phyloP scores from a whole-genome alignment of 139 green algal genomes.

The Chlamydomonas asymmetrica region DNA sequence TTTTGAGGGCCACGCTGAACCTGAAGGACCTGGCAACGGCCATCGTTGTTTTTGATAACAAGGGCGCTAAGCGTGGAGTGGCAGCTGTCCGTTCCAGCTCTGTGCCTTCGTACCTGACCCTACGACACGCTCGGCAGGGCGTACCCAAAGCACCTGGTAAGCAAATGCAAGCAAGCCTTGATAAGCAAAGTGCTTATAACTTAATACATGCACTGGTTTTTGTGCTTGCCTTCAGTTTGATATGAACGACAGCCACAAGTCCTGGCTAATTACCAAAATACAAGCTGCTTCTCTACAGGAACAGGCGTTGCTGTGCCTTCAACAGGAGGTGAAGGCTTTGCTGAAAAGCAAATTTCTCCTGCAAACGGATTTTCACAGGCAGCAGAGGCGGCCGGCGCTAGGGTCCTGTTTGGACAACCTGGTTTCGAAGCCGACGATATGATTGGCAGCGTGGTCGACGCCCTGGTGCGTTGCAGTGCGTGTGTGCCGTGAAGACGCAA shows the following conservation, averaged over 20 bases:
- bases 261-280: neutral
- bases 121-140: neutral
- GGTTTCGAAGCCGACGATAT: slow-evolving; percentile 19
- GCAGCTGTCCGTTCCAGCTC: neutral
- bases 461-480: neutral
- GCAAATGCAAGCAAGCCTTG: neutral
- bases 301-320: neutral
- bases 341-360: neutral
- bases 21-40: neutral
- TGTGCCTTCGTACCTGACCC: neutral
- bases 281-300: neutral
- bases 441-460: neutral
- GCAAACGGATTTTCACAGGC: slow-evolving; percentile 4
- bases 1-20: neutral
- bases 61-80: neutral
- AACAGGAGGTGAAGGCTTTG: neutral
- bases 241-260: neutral
- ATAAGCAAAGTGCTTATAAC: neutral
- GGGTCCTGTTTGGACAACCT: slow-evolving; percentile 3
- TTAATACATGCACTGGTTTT: no score
- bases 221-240: no score
- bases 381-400: neutral
- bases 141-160: neutral
- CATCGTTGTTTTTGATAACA: slow-evolving; percentile 20
- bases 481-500: neutral